Evolutionary conservation across 139 green algal species (phyloP).

Genomic region (Micractinium sp.): DNA sequence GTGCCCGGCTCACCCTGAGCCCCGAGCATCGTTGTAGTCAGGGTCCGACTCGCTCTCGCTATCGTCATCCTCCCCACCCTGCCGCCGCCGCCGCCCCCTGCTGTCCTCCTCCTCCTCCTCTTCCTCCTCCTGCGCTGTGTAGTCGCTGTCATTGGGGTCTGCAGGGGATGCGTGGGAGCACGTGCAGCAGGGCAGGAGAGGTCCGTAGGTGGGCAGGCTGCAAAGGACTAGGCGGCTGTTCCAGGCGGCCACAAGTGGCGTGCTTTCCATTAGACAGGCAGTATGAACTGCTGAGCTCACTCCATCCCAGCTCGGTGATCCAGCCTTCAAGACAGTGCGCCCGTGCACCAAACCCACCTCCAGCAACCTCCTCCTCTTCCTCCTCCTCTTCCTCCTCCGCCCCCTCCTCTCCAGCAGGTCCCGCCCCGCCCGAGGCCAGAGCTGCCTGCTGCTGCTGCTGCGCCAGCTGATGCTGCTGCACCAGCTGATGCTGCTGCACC

Average conservation of each 20-base stretch:
- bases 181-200: neutral
- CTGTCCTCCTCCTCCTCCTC: conserved; percentile 17
- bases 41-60: conserved; percentile 14
- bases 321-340: neutral
- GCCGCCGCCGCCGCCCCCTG: neutral
- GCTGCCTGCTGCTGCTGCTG: conserved; percentile 9
- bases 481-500: neutral
- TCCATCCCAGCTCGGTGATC: too few relatives aligned
- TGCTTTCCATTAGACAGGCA: neutral
- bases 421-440: neutral
- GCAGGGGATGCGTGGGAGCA: neutral
- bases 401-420: neutral
- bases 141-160: conserved; percentile 3
- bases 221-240: neutral
- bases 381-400: conserved; percentile 18
- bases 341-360: neutral
- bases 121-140: neutral
- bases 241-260: too few relatives aligned
- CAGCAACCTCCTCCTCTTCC: neutral
- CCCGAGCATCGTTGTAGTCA: neutral
- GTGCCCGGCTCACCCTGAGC: neutral
- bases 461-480: conserved; percentile 6
- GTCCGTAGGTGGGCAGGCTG: neutral
- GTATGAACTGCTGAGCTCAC: too few relatives aligned
- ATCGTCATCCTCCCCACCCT: neutral